Conservation (phyloP, 257 asterid genomes). For the Solanum medicagineum region DNA sequence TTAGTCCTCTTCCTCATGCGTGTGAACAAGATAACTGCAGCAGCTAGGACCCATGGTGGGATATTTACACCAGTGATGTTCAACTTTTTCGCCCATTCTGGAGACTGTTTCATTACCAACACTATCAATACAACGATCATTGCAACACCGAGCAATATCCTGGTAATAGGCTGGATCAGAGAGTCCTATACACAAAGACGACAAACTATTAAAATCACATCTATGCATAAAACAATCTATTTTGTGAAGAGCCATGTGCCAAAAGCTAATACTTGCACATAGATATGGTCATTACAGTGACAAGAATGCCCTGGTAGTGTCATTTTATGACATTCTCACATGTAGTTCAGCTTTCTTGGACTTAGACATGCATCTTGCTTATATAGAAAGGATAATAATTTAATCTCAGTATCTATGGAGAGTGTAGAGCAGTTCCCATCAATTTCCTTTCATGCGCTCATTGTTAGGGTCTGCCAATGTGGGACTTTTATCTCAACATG, state of each 20-base stretch:
- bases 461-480: background rate
- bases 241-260: background rate
- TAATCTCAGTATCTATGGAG: background rate
- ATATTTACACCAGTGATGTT: constrained; percentile 31
- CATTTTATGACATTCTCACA: background rate
- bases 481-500: background rate
- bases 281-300: background rate
- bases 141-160: constrained; percentile 50
- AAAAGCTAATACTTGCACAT: background rate
- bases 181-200: constrained; percentile 49
- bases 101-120: constrained; percentile 49
- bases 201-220: background rate
- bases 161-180: constrained; percentile 53
- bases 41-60: constrained; percentile 82
- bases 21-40: constrained; percentile 70
- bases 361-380: background rate
- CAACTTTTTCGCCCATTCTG: constrained; percentile 51
- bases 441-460: background rate
- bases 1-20: constrained; percentile 80
- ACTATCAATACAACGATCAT: constrained; percentile 35
- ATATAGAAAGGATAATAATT: background rate
- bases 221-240: background rate
- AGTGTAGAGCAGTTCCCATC: background rate
- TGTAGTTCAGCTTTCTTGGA: background rate
- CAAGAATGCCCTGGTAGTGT: background rate